These are phyloP conservation scores for Pseudocercospora fijiensis DNA, from an alignment of 2,329 filamentous ascomycete species.

Conservation along the genomic window DNA sequence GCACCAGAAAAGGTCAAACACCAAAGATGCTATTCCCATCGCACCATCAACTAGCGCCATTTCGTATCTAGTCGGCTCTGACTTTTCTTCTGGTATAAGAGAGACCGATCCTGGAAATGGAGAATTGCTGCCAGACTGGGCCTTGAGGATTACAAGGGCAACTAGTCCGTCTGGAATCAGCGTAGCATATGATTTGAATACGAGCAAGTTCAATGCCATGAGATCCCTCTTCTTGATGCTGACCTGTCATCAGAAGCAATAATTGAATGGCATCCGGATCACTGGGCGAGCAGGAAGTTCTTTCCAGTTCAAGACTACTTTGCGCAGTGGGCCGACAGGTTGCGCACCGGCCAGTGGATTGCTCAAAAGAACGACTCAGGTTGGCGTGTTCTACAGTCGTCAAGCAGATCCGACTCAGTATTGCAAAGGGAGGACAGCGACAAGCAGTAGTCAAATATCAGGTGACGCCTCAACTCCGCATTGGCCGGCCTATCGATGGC, in stretches of 20 bases:
- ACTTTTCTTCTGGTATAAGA: conserved; percentile 12
- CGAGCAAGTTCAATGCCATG: conserved; percentile 2
- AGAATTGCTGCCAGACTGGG: conserved; percentile 6
- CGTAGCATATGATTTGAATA: conserved; percentile 17
- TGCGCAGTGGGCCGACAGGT: conserved; percentile 5
- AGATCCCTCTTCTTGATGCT: neutral
- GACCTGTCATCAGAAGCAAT: conserved; percentile 5
- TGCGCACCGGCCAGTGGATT: conserved; percentile 8
- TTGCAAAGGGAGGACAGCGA: neutral
- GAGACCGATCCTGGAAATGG: conserved; percentile 8
- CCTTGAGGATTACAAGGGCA: conserved; percentile 13
- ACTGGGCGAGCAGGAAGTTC: conserved; percentile 2
- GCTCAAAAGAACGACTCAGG: conserved; percentile 5
- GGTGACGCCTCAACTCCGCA: neutral
- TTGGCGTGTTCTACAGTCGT: conserved; percentile 5
- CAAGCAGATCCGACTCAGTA: neutral
- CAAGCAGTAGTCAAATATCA: neutral
- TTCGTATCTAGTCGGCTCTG: conserved; percentile 17
- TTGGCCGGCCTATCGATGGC: conserved; percentile 13
- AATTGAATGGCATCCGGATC: conserved; percentile 8
- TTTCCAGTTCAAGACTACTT: conserved; percentile 6
- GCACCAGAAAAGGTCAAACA: conserved; percentile 10
- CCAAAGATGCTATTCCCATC: conserved; percentile 14
- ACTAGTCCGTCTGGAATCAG: conserved; percentile 10
- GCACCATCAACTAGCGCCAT: conserved; percentile 15